A percentile compares a stretch with the other conserved stretches of the same genome.
Conservation (phyloP, 176 grass and related monocot species). For the Olyra latifolia region DNA sequence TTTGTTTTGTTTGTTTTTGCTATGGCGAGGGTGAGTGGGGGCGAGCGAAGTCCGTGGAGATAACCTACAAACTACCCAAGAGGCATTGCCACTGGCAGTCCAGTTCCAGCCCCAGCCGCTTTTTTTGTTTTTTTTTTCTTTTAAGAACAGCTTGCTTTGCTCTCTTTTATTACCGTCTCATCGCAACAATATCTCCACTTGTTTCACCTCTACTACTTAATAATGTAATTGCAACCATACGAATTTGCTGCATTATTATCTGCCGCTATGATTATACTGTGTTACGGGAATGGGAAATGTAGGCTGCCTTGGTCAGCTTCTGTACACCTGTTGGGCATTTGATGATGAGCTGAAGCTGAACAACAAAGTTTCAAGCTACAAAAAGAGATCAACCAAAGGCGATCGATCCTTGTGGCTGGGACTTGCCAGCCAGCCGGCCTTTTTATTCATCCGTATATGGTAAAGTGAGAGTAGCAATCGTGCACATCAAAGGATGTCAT, state of each 20-base stretch:
- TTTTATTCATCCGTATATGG: neutral
- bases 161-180: too few species aligned
- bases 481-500: neutral
- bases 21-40: neutral
- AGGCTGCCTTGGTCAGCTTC: neutral
- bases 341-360: neutral
- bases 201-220: too few species aligned
- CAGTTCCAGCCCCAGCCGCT: too few species aligned
- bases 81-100: too few species aligned
- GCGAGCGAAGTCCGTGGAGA: neutral
- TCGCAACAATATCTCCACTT: too few species aligned
- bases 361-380: neutral
- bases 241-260: too few species aligned
- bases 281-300: neutral
- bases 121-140: too few species aligned
- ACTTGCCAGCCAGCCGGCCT: neutral
- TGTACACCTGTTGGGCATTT: too few species aligned
- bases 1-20: conserved; percentile 1
- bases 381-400: neutral
- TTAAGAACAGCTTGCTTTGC: too few species aligned
- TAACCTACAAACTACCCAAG: too few species aligned
- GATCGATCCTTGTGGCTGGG: neutral
- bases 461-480: neutral
- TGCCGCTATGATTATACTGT: too few species aligned
- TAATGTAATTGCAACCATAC: too few species aligned